Conservation (phyloP, 768 basidiomycete genomes). For the Suillus variegatus region DNA sequence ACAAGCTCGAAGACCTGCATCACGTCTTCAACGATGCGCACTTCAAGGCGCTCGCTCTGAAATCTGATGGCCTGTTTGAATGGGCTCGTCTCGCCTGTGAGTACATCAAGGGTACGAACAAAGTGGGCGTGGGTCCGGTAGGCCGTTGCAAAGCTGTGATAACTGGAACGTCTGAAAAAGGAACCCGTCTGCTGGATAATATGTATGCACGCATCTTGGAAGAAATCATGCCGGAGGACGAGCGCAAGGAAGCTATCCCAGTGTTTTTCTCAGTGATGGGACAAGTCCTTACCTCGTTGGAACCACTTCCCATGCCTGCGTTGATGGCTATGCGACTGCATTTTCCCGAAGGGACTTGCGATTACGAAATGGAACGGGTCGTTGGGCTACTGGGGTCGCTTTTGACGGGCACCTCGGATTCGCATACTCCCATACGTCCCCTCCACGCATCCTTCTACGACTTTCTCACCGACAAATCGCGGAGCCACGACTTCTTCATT, state of each 20-base stretch:
- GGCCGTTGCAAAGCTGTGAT: not conserved
- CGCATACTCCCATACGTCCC: conserved; percentile 9
- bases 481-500: conserved; percentile 16
- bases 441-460: conserved; percentile 31
- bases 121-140: not conserved
- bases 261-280: conserved; percentile 8
- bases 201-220: conserved; percentile 5
- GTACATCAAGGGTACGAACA: too few relatives aligned
- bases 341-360: not conserved
- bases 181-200: conserved; percentile 6
- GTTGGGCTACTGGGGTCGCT: conserved; percentile 6
- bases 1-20: not conserved
- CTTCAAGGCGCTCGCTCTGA: not conserved
- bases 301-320: conserved; percentile 6
- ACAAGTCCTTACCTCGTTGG: not conserved
- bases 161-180: not conserved
- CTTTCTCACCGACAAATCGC: conserved; percentile 18
- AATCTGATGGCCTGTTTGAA: too few relatives aligned
- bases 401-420: conserved; percentile 1
- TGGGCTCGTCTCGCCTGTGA: too few relatives aligned
- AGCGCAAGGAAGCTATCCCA: not conserved
- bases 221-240: not conserved
- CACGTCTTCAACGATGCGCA: not conserved
- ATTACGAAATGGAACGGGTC: not conserved
- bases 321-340: not conserved